Conservation (phyloP, 2,329 filamentous ascomycete genomes). For the Clonostachys byssicola region DNA sequence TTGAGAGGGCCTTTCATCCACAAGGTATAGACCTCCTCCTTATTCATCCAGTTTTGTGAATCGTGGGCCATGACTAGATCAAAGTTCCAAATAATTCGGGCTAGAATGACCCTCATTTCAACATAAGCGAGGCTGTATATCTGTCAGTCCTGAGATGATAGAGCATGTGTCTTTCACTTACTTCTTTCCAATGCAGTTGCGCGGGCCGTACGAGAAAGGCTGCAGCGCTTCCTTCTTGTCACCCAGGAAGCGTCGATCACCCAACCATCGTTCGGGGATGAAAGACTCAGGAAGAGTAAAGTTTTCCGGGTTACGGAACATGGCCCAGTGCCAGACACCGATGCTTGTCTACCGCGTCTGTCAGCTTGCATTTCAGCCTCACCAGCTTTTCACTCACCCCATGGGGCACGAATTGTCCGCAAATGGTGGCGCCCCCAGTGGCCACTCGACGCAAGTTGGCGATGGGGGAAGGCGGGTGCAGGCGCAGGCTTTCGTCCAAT, state of each 20-base stretch:
- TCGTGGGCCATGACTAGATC: conserved; percentile 9
- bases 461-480: conserved; percentile 19
- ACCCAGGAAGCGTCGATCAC: conserved; percentile 9
- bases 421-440: neutral
- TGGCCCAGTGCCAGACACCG: too few relatives aligned
- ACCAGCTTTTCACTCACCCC: neutral
- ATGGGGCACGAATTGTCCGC: neutral
- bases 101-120: conserved; percentile 20
- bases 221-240: conserved; percentile 16
- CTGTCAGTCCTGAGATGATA: too few relatives aligned
- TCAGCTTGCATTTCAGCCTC: too few relatives aligned
- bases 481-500: conserved; percentile 30
- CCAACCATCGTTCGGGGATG: conserved; percentile 29
- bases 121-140: conserved; percentile 18
- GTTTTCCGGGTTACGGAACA: conserved; percentile 3
- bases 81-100: conserved; percentile 15
- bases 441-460: too few relatives aligned
- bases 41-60: too few relatives aligned
- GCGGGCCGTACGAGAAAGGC: conserved; percentile 15
- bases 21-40: too few relatives aligned
- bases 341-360: too few relatives aligned
- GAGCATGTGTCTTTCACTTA: too few relatives aligned
- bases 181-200: conserved; percentile 9
- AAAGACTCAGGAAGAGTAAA: conserved; percentile 25
- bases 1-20: too few relatives aligned